These are phyloP conservation scores for Ophiostoma ulmi DNA, from an alignment of 2,329 filamentous ascomycete genomes.

Conservation along the genomic window DNA sequence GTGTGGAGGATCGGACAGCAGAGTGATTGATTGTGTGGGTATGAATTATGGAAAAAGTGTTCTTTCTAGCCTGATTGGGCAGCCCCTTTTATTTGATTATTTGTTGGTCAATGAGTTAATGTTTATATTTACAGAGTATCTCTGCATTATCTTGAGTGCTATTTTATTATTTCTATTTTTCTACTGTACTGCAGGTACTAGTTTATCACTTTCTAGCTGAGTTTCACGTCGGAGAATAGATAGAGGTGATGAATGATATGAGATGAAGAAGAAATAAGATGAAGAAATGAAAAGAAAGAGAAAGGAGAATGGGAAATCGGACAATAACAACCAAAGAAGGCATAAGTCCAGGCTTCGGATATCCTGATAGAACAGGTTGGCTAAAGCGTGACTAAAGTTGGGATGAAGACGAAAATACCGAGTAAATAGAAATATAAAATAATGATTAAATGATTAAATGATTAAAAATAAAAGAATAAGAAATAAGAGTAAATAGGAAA, in stretches of 20 bases:
- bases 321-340: not conserved
- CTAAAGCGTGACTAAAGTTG: conserved; percentile 8
- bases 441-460: not conserved
- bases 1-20: conserved; percentile 14
- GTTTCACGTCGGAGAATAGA: conserved; percentile 5
- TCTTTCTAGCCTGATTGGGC: conserved; percentile 2
- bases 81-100: not conserved
- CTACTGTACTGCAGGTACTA: not conserved
- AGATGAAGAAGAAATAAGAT: not conserved
- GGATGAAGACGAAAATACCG: not conserved
- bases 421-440: not conserved
- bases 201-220: not conserved
- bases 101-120: not conserved
- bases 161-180: not conserved
- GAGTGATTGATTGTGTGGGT: not conserved
- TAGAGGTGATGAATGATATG: not conserved
- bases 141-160: not conserved
- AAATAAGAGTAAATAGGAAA: not conserved
- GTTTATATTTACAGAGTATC: not conserved
- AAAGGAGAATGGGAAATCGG: not conserved
- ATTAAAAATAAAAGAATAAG: not conserved
- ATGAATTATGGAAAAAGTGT: not conserved
- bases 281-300: not conserved
- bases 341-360: not conserved
- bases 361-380: not conserved